These are phyloP conservation scores for Boletellus sp. DNA, from an alignment of 768 basidiomycete genomes.

Conservation along the genomic window DNA sequence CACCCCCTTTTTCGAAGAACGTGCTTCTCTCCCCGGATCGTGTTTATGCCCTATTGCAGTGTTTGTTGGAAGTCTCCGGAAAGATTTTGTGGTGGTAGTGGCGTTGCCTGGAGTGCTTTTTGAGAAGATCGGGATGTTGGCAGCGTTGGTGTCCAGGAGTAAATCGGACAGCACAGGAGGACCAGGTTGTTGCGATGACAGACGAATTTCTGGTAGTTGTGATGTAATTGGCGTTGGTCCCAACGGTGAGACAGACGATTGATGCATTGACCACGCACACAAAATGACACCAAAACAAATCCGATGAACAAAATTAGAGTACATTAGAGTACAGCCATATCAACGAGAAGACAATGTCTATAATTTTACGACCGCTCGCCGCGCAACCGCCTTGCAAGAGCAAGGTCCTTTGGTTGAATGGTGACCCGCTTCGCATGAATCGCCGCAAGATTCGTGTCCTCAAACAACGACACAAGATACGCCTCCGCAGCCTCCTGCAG, in stretches of 20 bases:
- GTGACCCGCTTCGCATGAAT: constrained; percentile 82
- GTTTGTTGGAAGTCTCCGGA: too few relatives aligned
- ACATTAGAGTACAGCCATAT: not conserved
- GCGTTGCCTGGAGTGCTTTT: too few relatives aligned
- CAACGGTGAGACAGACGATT: too few relatives aligned
- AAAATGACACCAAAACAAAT: too few relatives aligned
- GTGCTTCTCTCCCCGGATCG: not conserved
- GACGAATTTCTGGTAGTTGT: too few relatives aligned
- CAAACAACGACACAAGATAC: constrained; percentile 70
- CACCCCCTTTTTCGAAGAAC: not conserved
- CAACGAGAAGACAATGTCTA: not conserved
- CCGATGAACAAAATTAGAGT: not conserved
- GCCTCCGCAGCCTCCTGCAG: constrained; percentile 83
- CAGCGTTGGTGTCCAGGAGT: too few relatives aligned
- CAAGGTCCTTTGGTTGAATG: constrained; percentile 80
- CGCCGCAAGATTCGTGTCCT: constrained; percentile 77
- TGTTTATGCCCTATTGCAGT: not conserved
- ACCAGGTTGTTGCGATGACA: too few relatives aligned
- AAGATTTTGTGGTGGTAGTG: too few relatives aligned
- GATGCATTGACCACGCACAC: too few relatives aligned
- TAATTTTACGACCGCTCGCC: constrained; percentile 56
- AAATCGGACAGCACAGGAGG: too few relatives aligned
- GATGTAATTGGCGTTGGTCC: too few relatives aligned
- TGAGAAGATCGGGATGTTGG: too few relatives aligned
- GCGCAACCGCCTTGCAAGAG: constrained; percentile 70